A percentile compares a stretch with the other conserved stretches of the same genome.
phyloP scores from a whole-genome alignment of 306 rosid genomes.

The Cyclanthera cordifolia region DNA sequence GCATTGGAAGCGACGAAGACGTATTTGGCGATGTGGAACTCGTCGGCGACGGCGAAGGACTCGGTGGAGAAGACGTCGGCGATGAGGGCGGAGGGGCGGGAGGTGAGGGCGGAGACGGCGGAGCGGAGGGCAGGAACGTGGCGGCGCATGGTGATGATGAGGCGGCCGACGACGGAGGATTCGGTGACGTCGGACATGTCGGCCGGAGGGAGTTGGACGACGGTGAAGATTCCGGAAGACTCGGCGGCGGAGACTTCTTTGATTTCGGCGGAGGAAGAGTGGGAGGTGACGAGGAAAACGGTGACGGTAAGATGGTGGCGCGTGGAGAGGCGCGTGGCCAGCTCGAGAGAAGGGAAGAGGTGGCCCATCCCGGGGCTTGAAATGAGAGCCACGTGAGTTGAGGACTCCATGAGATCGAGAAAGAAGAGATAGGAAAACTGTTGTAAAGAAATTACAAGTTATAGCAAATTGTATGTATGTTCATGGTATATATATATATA shows the following conservation, averaged over 20 bases:
- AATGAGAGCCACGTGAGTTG: conserved; percentile 13
- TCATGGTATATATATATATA: background rate
- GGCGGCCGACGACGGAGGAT: background rate
- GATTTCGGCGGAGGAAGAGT: conserved; percentile 10
- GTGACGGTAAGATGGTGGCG: conserved; percentile 18
- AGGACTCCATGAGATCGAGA: background rate
- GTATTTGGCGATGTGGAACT: conserved; percentile 11
- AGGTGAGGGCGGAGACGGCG: background rate
- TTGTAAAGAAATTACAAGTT: background rate
- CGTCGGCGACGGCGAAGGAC: conserved; percentile 15
- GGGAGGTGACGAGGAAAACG: conserved; percentile 9
- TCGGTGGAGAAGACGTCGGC: conserved; percentile 16
- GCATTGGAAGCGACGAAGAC: conserved; percentile 10
- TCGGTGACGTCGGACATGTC: conserved; percentile 13
- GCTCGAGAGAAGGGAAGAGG: conserved; percentile 19
- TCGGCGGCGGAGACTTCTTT: conserved; percentile 11
- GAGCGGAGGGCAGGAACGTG: conserved; percentile 1
- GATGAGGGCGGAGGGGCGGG: conserved; percentile 8
- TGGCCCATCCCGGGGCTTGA: conserved; percentile 27
- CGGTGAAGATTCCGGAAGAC: background rate
- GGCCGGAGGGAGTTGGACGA: conserved; percentile 11
- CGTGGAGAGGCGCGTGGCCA: conserved; percentile 17
- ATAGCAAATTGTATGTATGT: background rate
- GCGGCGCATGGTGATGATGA: background rate
- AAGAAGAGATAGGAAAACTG: background rate